A percentile compares a stretch with the other conserved stretches of the same genome.
Conservation (phyloP, 2,329 filamentous ascomycete species). For the Claviceps purpurea region DNA sequence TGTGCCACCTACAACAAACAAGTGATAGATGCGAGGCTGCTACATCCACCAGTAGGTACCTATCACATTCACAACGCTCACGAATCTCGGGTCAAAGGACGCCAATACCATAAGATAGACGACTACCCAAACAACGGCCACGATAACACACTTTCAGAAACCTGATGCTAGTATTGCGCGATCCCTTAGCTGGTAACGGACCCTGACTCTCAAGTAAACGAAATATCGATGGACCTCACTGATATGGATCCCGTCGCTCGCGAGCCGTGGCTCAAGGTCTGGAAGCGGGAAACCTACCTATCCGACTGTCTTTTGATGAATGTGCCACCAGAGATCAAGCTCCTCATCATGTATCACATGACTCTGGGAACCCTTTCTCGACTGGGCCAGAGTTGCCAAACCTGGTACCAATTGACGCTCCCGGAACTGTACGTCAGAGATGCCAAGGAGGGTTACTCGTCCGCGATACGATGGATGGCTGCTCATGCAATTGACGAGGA, state of each 20-base stretch:
- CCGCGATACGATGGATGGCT: constrained; percentile 3
- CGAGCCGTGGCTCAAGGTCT: neutral
- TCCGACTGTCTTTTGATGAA: neutral
- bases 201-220: neutral
- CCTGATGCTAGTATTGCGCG: no score
- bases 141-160: no score
- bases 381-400: neutral
- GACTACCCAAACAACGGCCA: no score
- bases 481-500: neutral
- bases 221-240: neutral
- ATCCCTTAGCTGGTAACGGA: no score
- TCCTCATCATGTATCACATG: neutral
- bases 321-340: constrained; percentile 1
- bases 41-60: no score
- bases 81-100: no score
- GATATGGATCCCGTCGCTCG: constrained; percentile 25
- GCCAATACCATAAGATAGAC: no score
- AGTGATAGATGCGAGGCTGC: no score
- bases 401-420: neutral
- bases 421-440: neutral
- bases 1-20: no score
- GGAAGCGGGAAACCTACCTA: neutral
- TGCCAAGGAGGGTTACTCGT: neutral
- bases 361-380: neutral
- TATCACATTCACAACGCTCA: no score